A percentile compares a stretch with the other conserved stretches of the same genome.
These are phyloP conservation scores for Chalaropsis ovoidea DNA, from an alignment of 2,329 filamentous ascomycete genomes.

Conservation along the genomic window DNA sequence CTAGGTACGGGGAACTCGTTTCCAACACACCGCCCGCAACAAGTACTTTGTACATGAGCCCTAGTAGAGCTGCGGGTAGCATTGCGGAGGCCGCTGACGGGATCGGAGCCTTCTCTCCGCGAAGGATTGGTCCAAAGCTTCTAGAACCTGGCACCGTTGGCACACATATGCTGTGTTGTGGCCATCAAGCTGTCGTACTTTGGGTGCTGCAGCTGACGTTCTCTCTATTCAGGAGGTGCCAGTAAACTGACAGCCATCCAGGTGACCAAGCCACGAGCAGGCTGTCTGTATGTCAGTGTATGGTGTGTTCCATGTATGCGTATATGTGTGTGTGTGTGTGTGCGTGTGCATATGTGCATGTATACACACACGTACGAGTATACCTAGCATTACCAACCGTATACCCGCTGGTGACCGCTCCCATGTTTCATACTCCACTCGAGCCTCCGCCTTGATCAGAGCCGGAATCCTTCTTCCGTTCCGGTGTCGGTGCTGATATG, in stretches of 20 bases:
- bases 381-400: background rate
- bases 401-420: background rate
- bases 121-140: background rate
- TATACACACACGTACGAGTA: background rate
- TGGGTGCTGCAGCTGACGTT: background rate
- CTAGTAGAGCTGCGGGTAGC: background rate
- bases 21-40: background rate
- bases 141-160: background rate
- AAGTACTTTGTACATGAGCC: conserved; percentile 7
- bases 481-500: conserved; percentile 7
- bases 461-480: conserved; percentile 6
- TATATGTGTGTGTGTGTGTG: background rate
- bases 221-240: background rate
- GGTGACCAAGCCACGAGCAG: background rate
- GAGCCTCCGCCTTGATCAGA: background rate
- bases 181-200: no score
- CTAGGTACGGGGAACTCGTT: background rate
- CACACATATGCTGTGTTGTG: background rate
- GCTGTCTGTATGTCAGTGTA: background rate
- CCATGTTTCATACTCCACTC: background rate
- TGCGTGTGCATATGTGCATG: background rate
- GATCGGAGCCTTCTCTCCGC: background rate
- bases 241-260: background rate
- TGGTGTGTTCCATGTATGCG: background rate
- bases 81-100: background rate